Conservation (phyloP, 768 basidiomycete genomes). For the Dentipellis fragilis region DNA sequence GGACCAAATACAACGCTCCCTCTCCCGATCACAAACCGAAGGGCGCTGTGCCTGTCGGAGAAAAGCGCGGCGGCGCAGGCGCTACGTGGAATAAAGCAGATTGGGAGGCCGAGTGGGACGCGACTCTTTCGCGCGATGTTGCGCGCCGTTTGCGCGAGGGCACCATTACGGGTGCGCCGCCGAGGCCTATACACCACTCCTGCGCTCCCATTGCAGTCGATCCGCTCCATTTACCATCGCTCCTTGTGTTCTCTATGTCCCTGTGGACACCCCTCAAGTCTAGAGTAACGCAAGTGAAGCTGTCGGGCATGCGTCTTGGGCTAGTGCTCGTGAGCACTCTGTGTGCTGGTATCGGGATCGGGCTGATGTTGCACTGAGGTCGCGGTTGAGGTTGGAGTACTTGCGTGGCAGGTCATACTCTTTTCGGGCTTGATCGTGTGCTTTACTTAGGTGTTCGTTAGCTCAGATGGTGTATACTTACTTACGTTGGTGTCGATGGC, state of each 20-base stretch:
- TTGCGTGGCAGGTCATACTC: not conserved
- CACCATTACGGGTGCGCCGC: slow-evolving; percentile 6
- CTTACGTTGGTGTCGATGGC: not conserved
- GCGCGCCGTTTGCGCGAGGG: slow-evolving; percentile 38
- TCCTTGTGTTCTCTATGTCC: slow-evolving; percentile 52
- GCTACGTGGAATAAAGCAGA: slow-evolving; percentile 46
- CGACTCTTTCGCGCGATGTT: slow-evolving; percentile 50
- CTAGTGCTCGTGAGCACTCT: slow-evolving; percentile 30
- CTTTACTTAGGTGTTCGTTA: not conserved
- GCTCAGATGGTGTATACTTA: not conserved
- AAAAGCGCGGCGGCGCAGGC: not conserved
- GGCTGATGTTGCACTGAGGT: slow-evolving; percentile 20
- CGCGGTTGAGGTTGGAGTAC: too few relatives aligned
- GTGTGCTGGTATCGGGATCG: slow-evolving; percentile 35
- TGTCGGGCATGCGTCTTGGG: slow-evolving; percentile 19
- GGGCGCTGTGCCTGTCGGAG: not conserved
- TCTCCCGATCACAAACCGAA: too few relatives aligned
- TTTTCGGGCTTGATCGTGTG: not conserved
- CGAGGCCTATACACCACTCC: slow-evolving; percentile 4
- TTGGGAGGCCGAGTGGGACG: slow-evolving; percentile 63
- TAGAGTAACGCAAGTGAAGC: slow-evolving; percentile 17
- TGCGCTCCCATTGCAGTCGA: slow-evolving; percentile 35
- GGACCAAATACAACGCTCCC: not conserved
- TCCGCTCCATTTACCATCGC: slow-evolving; percentile 57
- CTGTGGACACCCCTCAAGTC: slow-evolving; percentile 38